Base-by-base conservation (phyloP, 2,329 filamentous ascomycete genomes). In the Calonectria hawksworthii region DNA sequence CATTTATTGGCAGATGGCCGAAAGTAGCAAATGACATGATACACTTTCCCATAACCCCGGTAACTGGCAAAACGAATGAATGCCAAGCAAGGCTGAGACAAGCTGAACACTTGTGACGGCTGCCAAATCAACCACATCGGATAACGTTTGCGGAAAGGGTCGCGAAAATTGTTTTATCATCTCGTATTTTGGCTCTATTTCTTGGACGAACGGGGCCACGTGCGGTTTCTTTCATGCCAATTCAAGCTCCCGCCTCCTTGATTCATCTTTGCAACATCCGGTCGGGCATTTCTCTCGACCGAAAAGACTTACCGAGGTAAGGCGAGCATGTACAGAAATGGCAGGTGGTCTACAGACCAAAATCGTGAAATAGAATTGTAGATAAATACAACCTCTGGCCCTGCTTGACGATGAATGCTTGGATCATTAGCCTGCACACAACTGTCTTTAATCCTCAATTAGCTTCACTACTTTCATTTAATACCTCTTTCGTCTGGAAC, bases 231-330 rank as follows among this genome's bases (percentile, higher is more conserved):
- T 26, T 41, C 26, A 18, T n/a, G 34, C 9, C n/a, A 28, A 23
- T 26, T 26, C 34, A 28, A 30, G 26, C 36, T 2, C n/a, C 56
- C 23, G n/a, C 34, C 56, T 63, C 56, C 56, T 63, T 63, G 56
- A 63, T 63, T 63, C 56, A 63, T 16, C 23, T 41, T 26, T 63
- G 56, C 56, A 63, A 63, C 56, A 63, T 63, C 56, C 10, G 38
- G 23, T 41, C 56, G 36, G 34, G 23, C 38, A 63, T 63, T 63
- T 63, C 30, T 30, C 3, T 28, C 14, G 38, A 16, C 56, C 56
- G 36, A 41, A 38, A 9, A 4, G 14, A 41, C 34, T 63, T 63
- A 36, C 56, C 56, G 56, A 63, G 56, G 56, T 28, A 63, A 63
- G 11, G 16, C 4, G 5, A 16, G 30, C 11, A 63, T 18, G 16